Conservation (phyloP, 208 protist genomes). For the Phytomonas serpens region DNA sequence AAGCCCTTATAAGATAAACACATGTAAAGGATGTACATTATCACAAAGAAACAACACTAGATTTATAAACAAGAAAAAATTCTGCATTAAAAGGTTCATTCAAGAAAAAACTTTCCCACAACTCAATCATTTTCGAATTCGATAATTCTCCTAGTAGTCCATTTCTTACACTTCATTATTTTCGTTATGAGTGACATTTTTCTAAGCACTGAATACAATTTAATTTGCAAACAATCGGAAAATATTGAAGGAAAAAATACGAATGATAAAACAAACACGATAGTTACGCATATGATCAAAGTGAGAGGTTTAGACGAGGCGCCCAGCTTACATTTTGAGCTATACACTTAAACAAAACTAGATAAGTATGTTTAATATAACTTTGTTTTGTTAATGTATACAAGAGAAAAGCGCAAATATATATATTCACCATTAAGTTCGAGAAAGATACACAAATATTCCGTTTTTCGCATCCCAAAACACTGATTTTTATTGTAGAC, state of each 20-base stretch:
- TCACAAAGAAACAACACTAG: neutral
- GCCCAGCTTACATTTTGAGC: neutral
- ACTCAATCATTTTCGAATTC: neutral
- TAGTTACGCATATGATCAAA: neutral
- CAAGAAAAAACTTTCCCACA: neutral
- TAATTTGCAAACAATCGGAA: neutral
- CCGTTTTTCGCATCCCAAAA: neutral
- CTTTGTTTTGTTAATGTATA: neutral
- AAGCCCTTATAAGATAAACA: neutral
- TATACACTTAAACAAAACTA: neutral
- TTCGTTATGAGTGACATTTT: neutral
- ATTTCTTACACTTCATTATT: neutral
- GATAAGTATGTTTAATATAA: neutral
- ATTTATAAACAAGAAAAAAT: conserved; percentile 7
- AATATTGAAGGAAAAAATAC: conserved; percentile 5
- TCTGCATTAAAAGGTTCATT: conserved; percentile 1
- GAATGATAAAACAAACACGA: conserved; percentile 5
- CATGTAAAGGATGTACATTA: neutral
- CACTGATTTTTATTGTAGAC: neutral
- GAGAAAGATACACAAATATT: neutral
- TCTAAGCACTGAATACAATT: neutral
- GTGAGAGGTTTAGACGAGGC: neutral
- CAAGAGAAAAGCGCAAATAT: neutral
- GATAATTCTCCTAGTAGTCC: neutral
- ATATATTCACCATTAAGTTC: neutral